Conservation (phyloP, 2,329 filamentous ascomycete genomes). For the Pseudogymnoascus sp. region DNA sequence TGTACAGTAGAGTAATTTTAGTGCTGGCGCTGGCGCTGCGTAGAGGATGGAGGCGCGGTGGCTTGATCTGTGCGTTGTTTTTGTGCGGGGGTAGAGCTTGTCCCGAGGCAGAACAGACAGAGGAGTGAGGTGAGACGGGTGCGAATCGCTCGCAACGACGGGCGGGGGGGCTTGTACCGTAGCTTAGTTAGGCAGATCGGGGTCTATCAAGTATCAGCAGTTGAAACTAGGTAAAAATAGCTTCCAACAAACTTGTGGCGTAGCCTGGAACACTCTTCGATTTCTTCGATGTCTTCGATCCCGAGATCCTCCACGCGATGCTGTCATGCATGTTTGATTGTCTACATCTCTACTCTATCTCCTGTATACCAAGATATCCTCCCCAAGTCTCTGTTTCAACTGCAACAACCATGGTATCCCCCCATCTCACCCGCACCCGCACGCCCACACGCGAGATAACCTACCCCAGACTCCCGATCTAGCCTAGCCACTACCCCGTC, state of each 20-base stretch:
- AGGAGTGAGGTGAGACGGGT: background rate
- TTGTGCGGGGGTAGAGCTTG: background rate
- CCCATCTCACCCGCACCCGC: background rate
- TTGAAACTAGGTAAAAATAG: background rate
- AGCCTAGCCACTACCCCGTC: background rate
- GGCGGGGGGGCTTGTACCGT: background rate
- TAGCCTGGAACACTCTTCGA: background rate
- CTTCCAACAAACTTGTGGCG: background rate
- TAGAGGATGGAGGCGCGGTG: background rate
- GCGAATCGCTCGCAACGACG: background rate
- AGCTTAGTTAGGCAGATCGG: background rate
- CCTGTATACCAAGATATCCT: background rate
- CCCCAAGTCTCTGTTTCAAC: background rate
- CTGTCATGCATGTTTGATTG: background rate
- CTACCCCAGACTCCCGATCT: background rate
- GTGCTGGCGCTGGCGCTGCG: background rate
- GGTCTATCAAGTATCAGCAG: background rate
- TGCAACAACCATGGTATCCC: background rate
- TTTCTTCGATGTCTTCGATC: background rate
- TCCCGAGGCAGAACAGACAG: background rate
- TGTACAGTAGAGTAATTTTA: background rate
- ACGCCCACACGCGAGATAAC: background rate
- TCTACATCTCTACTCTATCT: background rate
- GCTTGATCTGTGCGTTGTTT: background rate
- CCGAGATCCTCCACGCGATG: background rate